Evolutionary conservation across 805 yeast species (phyloP), one percentile per base, ranked within the genome.

Genomic region (Starmerella sp.): DNA sequence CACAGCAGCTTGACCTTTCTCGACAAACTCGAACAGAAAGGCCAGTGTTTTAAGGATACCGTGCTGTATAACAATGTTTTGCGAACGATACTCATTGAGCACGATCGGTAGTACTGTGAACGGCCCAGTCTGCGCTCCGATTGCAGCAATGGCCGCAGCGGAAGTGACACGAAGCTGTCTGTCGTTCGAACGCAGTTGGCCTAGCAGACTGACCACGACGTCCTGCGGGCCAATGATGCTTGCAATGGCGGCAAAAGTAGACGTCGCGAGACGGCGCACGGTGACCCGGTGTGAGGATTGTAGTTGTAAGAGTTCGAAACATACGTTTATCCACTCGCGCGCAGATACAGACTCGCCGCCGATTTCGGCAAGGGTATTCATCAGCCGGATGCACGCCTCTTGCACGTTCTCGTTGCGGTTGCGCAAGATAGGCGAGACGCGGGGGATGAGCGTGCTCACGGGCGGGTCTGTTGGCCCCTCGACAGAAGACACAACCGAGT

Each of bases 81-180:
- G 96, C 2, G 86, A 84, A 53, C 95, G 76, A 67, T 91, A 93
- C 68, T 93, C 98, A 68, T 91, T 89, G 95, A 93, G 86, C 51
- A 93, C 72, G 0, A 96, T 95, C 0, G 99, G 98, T 8, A 93
- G 69, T 0, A 91, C 95, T 0, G 97, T 87, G 69, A 86, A 93
- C 0, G 97, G 96, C 0, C 87, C 80, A 68, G 97, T 93, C 0
- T 85, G 81, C 56, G 90, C 93, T 0, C 97, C 97, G 8, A 93
- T 95, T 62, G 93, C 89, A 38, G 95, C 98, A 60, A 93, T 86
- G 0, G 99, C 99, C 42, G 93, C 97, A 6, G 98, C 96, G 0
- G 97, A 88, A 67, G 96, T 91, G 8, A 93, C 96, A 65, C 99
- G 83, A 43, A 87, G 75, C 70, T 93, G 99, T 65, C 99, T 85